Conservation (phyloP, 2,329 filamentous ascomycete genomes). For the Neobulgaria alba region DNA sequence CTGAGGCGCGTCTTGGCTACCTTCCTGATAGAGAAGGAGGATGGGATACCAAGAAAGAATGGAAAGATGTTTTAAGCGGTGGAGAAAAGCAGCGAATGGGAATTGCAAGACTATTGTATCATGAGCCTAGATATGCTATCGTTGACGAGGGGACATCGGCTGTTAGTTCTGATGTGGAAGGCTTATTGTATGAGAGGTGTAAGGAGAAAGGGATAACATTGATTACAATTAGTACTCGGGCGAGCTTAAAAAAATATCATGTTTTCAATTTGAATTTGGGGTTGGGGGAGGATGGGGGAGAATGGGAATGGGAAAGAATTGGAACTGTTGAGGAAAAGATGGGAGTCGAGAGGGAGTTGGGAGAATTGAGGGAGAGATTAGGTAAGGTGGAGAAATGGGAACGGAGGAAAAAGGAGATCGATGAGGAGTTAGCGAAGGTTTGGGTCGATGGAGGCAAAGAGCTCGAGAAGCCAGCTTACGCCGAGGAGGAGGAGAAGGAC, state of each 20-base stretch:
- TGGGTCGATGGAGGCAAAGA: conserved; percentile 28
- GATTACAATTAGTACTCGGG: conserved; percentile 91
- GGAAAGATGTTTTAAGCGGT: conserved; percentile 96
- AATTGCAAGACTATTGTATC: conserved; percentile 83
- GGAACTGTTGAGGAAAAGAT: conserved; percentile 90
- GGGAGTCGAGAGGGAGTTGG: conserved; percentile 82
- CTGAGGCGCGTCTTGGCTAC: conserved; percentile 80
- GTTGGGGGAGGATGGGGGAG: conserved; percentile 68
- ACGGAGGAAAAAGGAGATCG: conserved; percentile 67
- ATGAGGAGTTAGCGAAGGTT: conserved; percentile 57
- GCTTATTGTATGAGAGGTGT: conserved; percentile 82
- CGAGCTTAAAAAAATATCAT: conserved; percentile 92
- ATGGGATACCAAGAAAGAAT: conserved; percentile 94
- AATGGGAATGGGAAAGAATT: conserved; percentile 90
- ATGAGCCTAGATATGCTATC: conserved; percentile 89
- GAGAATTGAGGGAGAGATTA: conserved; percentile 72
- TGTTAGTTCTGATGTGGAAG: conserved; percentile 90
- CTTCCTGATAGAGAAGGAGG: conserved; percentile 87
- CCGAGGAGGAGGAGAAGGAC: conserved; percentile 1
- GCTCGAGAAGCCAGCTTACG: conserved; percentile 14
- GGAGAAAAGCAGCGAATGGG: conserved; percentile 96
- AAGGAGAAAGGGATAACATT: conserved; percentile 92
- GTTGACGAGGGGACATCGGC: conserved; percentile 94
- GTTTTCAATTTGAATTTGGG: conserved; percentile 83
- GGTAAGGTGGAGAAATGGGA: conserved; percentile 81